Evolutionary conservation across 176 grass and related monocot genomes (phyloP).

Genomic region (Aegilops longissima): DNA sequence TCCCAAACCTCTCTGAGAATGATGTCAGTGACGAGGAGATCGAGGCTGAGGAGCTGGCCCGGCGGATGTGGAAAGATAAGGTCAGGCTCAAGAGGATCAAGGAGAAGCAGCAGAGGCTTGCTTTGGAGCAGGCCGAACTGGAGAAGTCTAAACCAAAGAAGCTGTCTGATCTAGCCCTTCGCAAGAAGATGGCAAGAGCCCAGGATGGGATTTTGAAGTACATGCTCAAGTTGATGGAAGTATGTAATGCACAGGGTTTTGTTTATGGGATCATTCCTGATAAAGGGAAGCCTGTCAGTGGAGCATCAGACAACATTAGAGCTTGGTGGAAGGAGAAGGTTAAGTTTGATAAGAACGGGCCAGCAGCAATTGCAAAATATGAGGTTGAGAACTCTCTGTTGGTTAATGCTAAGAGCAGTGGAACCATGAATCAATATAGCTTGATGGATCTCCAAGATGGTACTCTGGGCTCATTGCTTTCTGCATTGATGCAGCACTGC

Average conservation of each 20-base stretch:
- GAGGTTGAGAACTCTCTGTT: conserved; percentile 39
- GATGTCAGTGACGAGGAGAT: conserved; percentile 99
- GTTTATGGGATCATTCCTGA: conserved; percentile 50
- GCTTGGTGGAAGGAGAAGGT: conserved; percentile 67
- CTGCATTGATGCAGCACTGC: conserved; percentile 57
- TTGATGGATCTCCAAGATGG: conserved; percentile 57
- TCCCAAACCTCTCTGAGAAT: conserved; percentile 65
- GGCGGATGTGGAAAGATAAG: conserved; percentile 93
- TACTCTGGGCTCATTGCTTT: conserved; percentile 63
- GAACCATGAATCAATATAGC: conserved; percentile 17
- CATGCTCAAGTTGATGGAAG: conserved; percentile 84
- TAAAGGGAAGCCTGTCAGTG: conserved; percentile 49
- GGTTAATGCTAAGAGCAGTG: background rate
- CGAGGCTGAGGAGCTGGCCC: conserved; percentile 61
- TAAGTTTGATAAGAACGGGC: conserved; percentile 56
- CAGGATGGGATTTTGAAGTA: conserved; percentile 95
- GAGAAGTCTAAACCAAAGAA: conserved; percentile 57
- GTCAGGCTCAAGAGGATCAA: conserved; percentile 84
- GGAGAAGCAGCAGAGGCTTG: conserved; percentile 58
- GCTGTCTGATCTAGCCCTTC: conserved; percentile 67
- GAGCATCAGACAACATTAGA: conserved; percentile 56
- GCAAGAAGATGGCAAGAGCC: conserved; percentile 83
- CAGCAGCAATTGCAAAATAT: conserved; percentile 42
- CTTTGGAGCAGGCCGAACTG: conserved; percentile 23
- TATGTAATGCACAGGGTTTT: conserved; percentile 48